These are phyloP conservation scores for Hemileccinum rubropunctum DNA, from an alignment of 768 basidiomycete genomes.

Conservation along the genomic window DNA sequence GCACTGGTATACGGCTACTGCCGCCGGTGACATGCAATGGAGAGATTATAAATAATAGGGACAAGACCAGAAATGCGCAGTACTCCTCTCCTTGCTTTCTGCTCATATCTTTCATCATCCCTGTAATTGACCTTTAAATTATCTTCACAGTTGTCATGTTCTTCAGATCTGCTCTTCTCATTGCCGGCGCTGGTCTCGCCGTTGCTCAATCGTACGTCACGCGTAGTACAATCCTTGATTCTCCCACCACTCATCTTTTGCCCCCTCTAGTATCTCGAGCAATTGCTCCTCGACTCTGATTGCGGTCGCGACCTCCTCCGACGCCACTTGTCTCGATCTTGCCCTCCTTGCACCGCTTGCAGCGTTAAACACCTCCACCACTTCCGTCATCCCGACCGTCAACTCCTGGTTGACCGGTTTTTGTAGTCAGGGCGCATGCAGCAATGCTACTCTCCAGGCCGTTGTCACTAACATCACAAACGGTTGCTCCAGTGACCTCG, in stretches of 20 bases:
- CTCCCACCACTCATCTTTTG: background rate
- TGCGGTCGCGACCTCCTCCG: slow-evolving; percentile 36
- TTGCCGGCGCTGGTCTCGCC: slow-evolving; percentile 34
- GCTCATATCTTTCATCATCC: background rate
- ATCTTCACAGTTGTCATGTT: slow-evolving; percentile 20
- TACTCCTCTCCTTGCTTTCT: background rate
- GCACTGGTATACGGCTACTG: too few relatives aligned
- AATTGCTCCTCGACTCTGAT: slow-evolving; percentile 49
- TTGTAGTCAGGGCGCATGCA: slow-evolving; percentile 53
- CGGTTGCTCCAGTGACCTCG: slow-evolving; percentile 46
- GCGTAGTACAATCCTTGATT: background rate
- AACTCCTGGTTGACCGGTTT: slow-evolving; percentile 60
- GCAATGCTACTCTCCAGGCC: slow-evolving; percentile 54
- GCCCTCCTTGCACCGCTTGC: slow-evolving; percentile 29
- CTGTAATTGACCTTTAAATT: background rate
- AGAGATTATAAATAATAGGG: slow-evolving; percentile 19
- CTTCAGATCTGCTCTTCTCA: slow-evolving; percentile 23
- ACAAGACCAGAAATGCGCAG: slow-evolving; percentile 9
- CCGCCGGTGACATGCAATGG: background rate
- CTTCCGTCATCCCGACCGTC: slow-evolving; percentile 42
- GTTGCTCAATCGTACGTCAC: slow-evolving; percentile 44
- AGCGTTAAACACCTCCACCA: slow-evolving; percentile 13
- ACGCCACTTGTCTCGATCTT: slow-evolving; percentile 42
- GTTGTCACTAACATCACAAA: slow-evolving; percentile 52
- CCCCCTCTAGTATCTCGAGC: slow-evolving; percentile 13